Percentiles rank a stretch among this genome's conserved stretches.
Conservation (phyloP, 1,139 yeast genomes). For the Sugiyamaella novakii region DNA sequence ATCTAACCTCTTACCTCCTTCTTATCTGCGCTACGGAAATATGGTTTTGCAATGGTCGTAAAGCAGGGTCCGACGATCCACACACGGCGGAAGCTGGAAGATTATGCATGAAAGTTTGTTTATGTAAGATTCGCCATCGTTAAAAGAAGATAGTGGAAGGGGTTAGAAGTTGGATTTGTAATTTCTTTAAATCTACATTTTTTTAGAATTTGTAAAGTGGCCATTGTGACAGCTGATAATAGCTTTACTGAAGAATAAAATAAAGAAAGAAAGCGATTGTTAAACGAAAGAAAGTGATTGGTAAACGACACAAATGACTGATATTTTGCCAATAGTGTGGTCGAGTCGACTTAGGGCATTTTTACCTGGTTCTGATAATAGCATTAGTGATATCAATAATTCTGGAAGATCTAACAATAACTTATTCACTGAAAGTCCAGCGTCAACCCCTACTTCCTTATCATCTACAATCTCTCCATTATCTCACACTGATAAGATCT, state of each 20-base stretch:
- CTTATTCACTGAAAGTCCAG: background rate
- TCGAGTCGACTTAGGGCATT: constrained; percentile 16
- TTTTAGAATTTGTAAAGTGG: too few species aligned
- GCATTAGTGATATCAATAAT: background rate
- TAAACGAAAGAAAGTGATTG: too few species aligned
- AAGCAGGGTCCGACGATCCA: background rate
- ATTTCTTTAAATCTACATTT: background rate
- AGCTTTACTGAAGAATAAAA: too few species aligned
- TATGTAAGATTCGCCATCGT: constrained; percentile 1
- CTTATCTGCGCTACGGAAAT: too few species aligned
- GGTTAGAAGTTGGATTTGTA: constrained; percentile 2
- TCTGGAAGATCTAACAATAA: background rate
- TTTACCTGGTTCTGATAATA: constrained; percentile 5
- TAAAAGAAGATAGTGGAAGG: background rate
- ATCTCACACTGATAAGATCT: constrained; percentile 37
- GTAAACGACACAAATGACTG: constrained; percentile 17
- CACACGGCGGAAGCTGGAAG: background rate
- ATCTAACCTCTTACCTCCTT: too few species aligned
- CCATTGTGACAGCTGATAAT: too few species aligned
- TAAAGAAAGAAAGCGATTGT: too few species aligned
- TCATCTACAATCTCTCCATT: constrained; percentile 14
- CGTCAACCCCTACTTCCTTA: background rate
- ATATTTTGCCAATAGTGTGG: constrained; percentile 20
- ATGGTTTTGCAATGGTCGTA: too few species aligned
- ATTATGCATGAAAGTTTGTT: background rate